phyloP scores from a whole-genome alignment of 2,329 filamentous ascomycete genomes.

The Fusarium xylarioides region DNA sequence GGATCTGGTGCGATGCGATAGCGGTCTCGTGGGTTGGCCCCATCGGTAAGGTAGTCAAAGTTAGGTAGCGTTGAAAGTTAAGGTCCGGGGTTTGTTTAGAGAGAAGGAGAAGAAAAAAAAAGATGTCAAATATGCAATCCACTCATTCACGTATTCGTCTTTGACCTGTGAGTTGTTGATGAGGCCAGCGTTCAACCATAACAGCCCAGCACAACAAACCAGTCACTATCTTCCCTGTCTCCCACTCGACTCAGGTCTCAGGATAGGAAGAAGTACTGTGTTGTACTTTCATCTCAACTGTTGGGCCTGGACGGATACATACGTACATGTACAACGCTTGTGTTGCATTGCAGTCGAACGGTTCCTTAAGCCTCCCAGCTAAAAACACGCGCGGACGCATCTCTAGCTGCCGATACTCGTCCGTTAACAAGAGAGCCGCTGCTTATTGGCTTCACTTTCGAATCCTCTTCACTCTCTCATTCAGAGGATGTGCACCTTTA shows the following conservation, averaged over 20 bases:
- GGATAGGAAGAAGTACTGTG: neutral
- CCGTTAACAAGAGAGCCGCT: neutral
- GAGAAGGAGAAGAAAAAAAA: neutral
- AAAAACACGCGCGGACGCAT: constrained; percentile 31
- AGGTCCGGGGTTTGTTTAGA: constrained; percentile 1
- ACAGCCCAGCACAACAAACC: constrained; percentile 5
- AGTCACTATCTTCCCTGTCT: neutral
- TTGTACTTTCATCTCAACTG: constrained; percentile 2
- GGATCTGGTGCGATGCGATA: constrained; percentile 40
- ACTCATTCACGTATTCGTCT: constrained; percentile 27
- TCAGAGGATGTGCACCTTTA: neutral
- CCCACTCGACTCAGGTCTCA: neutral
- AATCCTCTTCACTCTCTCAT: neutral
- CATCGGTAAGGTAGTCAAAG: neutral
- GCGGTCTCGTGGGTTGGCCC: constrained; percentile 28
- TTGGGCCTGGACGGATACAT: neutral
- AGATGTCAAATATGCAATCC: constrained; percentile 3
- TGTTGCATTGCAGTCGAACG: constrained; percentile 36
- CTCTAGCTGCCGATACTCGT: constrained; percentile 26
- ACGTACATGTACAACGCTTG: constrained; percentile 10
- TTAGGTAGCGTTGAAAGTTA: neutral
- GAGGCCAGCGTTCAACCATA: constrained; percentile 2
- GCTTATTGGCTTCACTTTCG: constrained; percentile 16
- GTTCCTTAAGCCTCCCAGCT: constrained; percentile 19
- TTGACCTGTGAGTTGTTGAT: constrained; percentile 2